Conservation (phyloP, 73 alveolate genomes). For the Stentor roeselii region DNA sequence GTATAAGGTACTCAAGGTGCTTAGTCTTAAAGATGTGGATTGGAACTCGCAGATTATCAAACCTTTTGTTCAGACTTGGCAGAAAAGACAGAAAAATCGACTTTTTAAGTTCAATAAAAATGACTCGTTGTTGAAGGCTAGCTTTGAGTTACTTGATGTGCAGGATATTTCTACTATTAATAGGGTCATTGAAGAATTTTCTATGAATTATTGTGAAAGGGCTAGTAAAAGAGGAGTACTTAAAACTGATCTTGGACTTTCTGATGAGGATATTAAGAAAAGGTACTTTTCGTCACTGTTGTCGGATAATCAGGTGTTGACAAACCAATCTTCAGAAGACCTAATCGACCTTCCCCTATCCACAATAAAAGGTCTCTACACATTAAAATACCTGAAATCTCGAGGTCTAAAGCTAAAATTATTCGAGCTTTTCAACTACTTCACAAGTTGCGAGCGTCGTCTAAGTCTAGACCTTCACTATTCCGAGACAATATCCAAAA, state of each 20-base stretch:
- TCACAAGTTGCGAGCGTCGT: constrained; percentile 38
- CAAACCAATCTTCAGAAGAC: neutral
- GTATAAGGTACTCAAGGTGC: neutral
- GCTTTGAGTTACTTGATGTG: neutral
- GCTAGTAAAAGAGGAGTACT: constrained; percentile 12
- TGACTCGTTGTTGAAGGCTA: neutral
- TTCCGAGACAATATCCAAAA: constrained; percentile 40
- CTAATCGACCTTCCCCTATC: neutral
- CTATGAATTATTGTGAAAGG: constrained; percentile 1
- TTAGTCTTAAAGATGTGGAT: neutral
- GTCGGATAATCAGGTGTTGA: neutral
- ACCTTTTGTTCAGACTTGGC: neutral
- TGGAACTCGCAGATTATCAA: neutral
- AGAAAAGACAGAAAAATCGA: neutral
- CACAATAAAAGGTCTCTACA: constrained; percentile 2
- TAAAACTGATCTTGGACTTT: constrained; percentile 14
- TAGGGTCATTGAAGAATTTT: constrained; percentile 14
- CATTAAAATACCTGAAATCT: constrained; percentile 11
- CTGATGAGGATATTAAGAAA: constrained; percentile 8
- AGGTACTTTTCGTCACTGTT: neutral
- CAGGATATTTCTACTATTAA: constrained; percentile 11
- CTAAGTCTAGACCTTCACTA: constrained; percentile 38
- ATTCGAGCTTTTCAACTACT: constrained; percentile 31
- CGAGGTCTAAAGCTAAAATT: constrained; percentile 13
- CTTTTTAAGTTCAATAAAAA: neutral